These are phyloP conservation scores for Boletus tomentosulus DNA, from an alignment of 768 basidiomycete species.

Conservation along the genomic window DNA sequence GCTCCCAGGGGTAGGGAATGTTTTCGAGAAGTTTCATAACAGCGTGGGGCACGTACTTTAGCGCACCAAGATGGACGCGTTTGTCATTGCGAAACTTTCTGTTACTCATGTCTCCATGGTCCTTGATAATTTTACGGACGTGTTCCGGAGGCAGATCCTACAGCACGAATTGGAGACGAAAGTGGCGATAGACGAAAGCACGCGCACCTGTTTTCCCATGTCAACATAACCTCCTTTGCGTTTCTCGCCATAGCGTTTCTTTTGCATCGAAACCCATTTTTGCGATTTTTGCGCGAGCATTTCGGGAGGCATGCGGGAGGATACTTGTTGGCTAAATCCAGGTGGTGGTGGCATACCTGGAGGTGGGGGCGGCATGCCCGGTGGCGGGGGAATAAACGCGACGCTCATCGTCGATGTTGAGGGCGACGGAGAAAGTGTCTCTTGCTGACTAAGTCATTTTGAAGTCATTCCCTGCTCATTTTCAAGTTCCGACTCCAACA, in stretches of 20 bases:
- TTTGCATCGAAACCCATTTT: constrained; percentile 96
- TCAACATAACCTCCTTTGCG: constrained; percentile 85
- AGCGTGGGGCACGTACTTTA: constrained; percentile 98
- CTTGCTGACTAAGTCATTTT: constrained; percentile 22
- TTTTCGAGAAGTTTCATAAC: constrained; percentile 99
- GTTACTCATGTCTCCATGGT: constrained; percentile 99
- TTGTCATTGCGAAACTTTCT: constrained; percentile 99
- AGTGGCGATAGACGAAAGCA: background rate
- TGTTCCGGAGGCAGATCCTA: constrained; percentile 96
- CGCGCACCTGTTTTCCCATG: constrained; percentile 84
- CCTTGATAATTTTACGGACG: constrained; percentile 98
- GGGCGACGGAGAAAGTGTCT: constrained; percentile 21
- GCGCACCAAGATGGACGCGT: constrained; percentile 95
- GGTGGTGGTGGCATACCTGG: constrained; percentile 40
- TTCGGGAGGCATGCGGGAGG: constrained; percentile 52
- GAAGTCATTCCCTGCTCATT: background rate
- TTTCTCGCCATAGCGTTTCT: constrained; percentile 88
- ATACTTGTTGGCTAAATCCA: constrained; percentile 28
- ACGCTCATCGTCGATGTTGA: constrained; percentile 33
- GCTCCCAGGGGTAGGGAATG: constrained; percentile 97
- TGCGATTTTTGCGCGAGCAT: constrained; percentile 87
- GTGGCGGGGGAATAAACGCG: constrained; percentile 35
- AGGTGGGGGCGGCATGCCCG: constrained; percentile 40
- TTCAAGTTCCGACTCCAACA: constrained; percentile 21
- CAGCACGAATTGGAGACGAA: constrained; percentile 5